Base-by-base conservation (phyloP, 805 yeast genomes). In the Starmerella floricola region DNA sequence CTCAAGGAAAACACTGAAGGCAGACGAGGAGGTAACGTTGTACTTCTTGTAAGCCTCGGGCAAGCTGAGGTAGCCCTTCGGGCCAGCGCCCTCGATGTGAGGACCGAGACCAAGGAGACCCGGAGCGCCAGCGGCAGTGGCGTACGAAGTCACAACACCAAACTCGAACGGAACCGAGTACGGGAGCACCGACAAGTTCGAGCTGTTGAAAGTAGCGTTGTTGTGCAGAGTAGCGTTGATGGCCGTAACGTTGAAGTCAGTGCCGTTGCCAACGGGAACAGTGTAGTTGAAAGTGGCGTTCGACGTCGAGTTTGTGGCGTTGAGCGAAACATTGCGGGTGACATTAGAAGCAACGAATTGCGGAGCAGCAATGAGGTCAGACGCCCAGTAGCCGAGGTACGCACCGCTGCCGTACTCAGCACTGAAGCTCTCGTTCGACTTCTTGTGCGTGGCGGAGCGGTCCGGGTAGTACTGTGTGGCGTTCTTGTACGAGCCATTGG, bases 331-430 rank as follows among this genome's bases (percentile, higher is more conserved):
- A 34, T 42, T 33, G 8, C 13, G 16, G 6, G 46, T 41, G 18
- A 44, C 32, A 28, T 44, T 24, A 12, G 21, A 21, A 8, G 44
- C 49, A 15, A 47, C 44, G 27, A 44, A 45, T 38, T 45, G 50
- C 20, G 52, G 48, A n/a, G 59, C 47, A 3, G 47, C 38, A 26
- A 59, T 51, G 16, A 42, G 29, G 33, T 60, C 64, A 23, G 35
- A 18, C 16, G 53, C 62, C 62, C 62, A 59, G 41, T 40, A 45
- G 10, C 64, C 64, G 19, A 49, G 42, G 36, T 57, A 56, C 32
- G 50, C 42, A 16, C 63, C 62, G 16, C 59, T 56, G 13, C 62
- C 62, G 44, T 72, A 72, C 16, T 45, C 44, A 40, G 71, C 71
- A 18, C 51, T 36, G 53, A 72, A 71, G 3, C 51, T 46, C 4